Evolutionary conservation across 345 rosid species (phyloP).

Genomic region (Xanthoceras sorbifolium): DNA sequence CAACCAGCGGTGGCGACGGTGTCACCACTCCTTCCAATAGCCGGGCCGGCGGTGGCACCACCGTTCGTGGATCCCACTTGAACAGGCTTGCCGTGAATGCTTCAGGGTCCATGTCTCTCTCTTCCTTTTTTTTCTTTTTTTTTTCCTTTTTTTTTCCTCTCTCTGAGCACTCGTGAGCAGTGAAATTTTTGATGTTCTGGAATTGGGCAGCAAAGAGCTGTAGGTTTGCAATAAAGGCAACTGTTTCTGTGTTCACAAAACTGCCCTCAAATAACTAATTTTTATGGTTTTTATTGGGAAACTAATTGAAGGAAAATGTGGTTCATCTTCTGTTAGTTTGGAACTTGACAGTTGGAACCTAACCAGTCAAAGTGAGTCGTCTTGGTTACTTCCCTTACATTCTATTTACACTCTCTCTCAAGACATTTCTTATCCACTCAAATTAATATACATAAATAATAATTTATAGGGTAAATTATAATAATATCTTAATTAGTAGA

Average conservation of each 20-base stretch:
- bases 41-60: slow-evolving; percentile 40
- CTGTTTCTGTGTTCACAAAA: slow-evolving; percentile 28
- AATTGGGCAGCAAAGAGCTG: slow-evolving; percentile 6
- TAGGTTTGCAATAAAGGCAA: slow-evolving; percentile 29
- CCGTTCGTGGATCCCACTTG: slow-evolving; percentile 72
- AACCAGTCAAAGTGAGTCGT: slow-evolving; percentile 41
- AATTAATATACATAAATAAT: no score
- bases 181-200: neutral
- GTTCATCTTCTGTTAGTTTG: slow-evolving; percentile 19
- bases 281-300: slow-evolving; percentile 12
- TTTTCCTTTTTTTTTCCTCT: neutral
- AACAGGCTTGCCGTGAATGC: slow-evolving; percentile 71
- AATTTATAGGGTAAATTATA: no score
- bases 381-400: slow-evolving; percentile 28
- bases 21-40: slow-evolving; percentile 30
- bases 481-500: no score
- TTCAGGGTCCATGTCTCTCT: slow-evolving; percentile 64
- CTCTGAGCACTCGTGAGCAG: neutral
- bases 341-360: slow-evolving; percentile 55
- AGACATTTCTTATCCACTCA: neutral
- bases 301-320: slow-evolving; percentile 11
- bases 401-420: neutral
- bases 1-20: slow-evolving; percentile 29
- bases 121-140: slow-evolving; percentile 2
- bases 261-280: slow-evolving; percentile 25